Conservation (phyloP, 2,329 filamentous ascomycete genomes). For the Malbranchea zuffiana region DNA sequence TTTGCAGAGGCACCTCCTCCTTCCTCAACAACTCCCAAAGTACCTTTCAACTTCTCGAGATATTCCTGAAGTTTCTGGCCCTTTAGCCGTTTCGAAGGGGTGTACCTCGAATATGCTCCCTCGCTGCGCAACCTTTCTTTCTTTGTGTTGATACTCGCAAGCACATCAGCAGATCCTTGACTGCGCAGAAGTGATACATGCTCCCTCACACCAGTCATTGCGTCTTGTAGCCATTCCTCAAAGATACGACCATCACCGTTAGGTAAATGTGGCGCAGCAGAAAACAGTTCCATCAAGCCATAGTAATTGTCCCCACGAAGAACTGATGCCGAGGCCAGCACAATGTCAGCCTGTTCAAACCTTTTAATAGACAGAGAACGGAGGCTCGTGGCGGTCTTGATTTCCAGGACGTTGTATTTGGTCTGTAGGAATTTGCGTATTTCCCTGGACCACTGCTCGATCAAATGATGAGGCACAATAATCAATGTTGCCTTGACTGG, state of each 20-base stretch:
- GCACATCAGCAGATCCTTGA: constrained; percentile 24
- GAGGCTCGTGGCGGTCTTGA: constrained; percentile 34
- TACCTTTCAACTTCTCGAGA: constrained; percentile 13
- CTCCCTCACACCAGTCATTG: constrained; percentile 31
- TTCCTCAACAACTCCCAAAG: not conserved
- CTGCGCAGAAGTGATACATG: constrained; percentile 31
- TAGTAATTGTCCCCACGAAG: constrained; percentile 41
- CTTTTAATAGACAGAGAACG: constrained; percentile 33
- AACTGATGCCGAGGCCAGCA: constrained; percentile 45
- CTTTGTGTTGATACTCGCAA: constrained; percentile 21
- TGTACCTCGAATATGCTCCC: constrained; percentile 30
- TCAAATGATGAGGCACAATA: constrained; percentile 45
- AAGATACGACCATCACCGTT: constrained; percentile 39
- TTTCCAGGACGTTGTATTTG: constrained; percentile 36
- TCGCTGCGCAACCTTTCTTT: constrained; percentile 26
- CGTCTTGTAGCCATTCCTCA: constrained; percentile 43
- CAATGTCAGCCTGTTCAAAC: constrained; percentile 42
- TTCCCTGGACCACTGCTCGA: constrained; percentile 49
- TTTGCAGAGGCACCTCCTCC: no score
- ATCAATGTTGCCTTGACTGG: constrained; percentile 49
- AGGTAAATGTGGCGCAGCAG: constrained; percentile 37
- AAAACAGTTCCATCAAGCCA: constrained; percentile 39
- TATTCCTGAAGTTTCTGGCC: constrained; percentile 20
- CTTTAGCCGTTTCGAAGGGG: constrained; percentile 25
- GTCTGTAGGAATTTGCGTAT: constrained; percentile 40